Percentiles rank a stretch among this genome's conserved stretches.
Conservation (phyloP, 495 filamentous ascomycete species). For the Penicillium cataractarum region DNA sequence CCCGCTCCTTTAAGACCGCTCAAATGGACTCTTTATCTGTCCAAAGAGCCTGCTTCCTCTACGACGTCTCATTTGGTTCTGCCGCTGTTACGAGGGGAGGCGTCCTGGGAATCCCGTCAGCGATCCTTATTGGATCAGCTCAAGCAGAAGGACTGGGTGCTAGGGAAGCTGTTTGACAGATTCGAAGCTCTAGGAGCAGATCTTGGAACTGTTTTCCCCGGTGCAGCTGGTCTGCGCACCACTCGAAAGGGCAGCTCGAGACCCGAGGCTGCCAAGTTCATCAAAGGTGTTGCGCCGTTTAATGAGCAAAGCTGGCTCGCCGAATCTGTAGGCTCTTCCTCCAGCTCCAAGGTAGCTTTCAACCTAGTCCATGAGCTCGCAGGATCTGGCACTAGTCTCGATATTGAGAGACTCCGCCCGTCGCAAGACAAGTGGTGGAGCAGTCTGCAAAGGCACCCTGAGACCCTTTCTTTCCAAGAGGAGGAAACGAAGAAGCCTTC, state of each 20-base stretch:
- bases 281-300: conserved; percentile 53
- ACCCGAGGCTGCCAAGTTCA: conserved; percentile 40
- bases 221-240: conserved; percentile 51
- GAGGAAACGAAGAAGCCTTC: not conserved
- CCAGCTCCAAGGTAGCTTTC: conserved; percentile 24
- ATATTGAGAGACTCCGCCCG: conserved; percentile 18
- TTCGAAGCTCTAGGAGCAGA: conserved; percentile 71
- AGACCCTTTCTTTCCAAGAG: conserved; percentile 9
- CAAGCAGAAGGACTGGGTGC: conserved; percentile 77
- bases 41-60: conserved; percentile 53
- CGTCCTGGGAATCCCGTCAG: conserved; percentile 54
- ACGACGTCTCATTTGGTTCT: conserved; percentile 66
- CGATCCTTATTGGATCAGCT: conserved; percentile 60
- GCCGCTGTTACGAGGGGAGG: conserved; percentile 66
- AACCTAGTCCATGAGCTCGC: conserved; percentile 35
- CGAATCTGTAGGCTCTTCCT: conserved; percentile 24
- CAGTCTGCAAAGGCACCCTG: conserved; percentile 21
- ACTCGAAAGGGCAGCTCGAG: conserved; percentile 38
- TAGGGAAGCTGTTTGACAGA: conserved; percentile 76
- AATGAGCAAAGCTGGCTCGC: conserved; percentile 47
- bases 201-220: conserved; percentile 70
- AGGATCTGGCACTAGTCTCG: conserved; percentile 2
- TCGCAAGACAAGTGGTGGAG: conserved; percentile 47
- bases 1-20: conserved; percentile 71
- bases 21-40: conserved; percentile 66